These are phyloP conservation scores for Brachypodium distachyon DNA, from an alignment of 202 grass and related monocot species.

Conservation along the genomic window DNA sequence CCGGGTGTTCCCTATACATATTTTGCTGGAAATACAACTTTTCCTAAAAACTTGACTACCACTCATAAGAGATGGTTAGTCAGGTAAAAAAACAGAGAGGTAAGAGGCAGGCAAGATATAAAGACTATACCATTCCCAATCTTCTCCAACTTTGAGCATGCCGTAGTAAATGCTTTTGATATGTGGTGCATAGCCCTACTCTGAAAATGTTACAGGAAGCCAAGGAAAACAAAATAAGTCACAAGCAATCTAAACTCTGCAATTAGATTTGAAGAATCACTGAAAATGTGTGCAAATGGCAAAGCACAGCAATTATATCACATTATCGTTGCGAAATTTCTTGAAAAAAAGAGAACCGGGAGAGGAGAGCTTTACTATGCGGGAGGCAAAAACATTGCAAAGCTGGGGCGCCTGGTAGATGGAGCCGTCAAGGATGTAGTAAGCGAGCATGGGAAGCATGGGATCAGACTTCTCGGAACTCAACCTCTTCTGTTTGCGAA, in stretches of 20 bases:
- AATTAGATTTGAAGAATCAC: not conserved
- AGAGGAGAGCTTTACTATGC: constrained; percentile 73
- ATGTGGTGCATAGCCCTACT: constrained; percentile 86
- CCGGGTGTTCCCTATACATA: not conserved
- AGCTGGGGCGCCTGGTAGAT: constrained; percentile 98
- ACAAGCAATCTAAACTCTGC: not conserved
- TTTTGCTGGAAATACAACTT: not conserved
- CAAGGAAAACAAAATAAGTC: not conserved
- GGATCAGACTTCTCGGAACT: constrained; percentile 55
- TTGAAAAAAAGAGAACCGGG: not conserved
- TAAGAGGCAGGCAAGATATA: not conserved
- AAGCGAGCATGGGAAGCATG: constrained; percentile 75
- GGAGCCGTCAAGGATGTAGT: constrained; percentile 94
- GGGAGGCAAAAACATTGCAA: constrained; percentile 81
- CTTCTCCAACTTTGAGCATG: constrained; percentile 84
- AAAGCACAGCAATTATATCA: not conserved
- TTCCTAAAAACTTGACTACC: no score
- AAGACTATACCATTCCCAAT: constrained; percentile 68
- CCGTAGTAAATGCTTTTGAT: constrained; percentile 83
- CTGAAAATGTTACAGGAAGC: constrained; percentile 33
- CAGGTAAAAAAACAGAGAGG: not conserved
- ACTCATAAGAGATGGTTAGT: not conserved
- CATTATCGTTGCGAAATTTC: not conserved
- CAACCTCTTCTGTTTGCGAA: constrained; percentile 88
- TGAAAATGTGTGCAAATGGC: not conserved